phyloP scores from a whole-genome alignment of 2,329 filamentous ascomycete genomes.

The Microthyrium microscopicum region DNA sequence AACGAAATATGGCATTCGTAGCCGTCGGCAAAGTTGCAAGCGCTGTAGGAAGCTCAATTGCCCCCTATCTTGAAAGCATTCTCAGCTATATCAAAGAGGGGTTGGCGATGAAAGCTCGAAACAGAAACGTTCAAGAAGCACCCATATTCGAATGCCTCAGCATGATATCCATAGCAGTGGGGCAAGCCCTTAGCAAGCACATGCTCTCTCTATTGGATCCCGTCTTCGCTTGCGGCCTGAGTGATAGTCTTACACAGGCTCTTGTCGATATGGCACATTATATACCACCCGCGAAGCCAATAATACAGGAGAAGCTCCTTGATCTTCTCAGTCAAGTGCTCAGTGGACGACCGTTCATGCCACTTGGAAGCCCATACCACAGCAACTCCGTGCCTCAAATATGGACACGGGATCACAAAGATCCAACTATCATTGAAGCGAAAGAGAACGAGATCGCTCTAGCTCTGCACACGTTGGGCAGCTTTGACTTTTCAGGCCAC shows the following conservation, averaged over 20 bases:
- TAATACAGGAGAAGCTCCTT: constrained; percentile 82
- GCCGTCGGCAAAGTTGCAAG: constrained; percentile 95
- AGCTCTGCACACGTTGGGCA: constrained; percentile 87
- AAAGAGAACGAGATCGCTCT: constrained; percentile 79
- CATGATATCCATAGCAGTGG: constrained; percentile 84
- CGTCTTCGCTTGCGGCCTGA: constrained; percentile 92
- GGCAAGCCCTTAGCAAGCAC: constrained; percentile 93
- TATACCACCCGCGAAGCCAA: constrained; percentile 82
- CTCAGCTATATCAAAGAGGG: constrained; percentile 87
- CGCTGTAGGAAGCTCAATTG: constrained; percentile 87
- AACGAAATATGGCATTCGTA: constrained; percentile 83
- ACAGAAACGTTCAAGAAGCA: constrained; percentile 42
- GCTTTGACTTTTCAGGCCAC: constrained; percentile 81
- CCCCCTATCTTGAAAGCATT: constrained; percentile 86
- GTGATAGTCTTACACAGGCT: constrained; percentile 83
- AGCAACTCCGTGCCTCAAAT: constrained; percentile 67
- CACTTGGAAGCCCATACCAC: constrained; percentile 78
- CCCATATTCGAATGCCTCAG: constrained; percentile 97
- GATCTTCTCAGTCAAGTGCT: constrained; percentile 92
- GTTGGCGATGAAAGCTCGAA: constrained; percentile 54
- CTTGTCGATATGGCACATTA: constrained; percentile 98
- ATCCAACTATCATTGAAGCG: constrained; percentile 62
- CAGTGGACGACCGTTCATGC: constrained; percentile 81
- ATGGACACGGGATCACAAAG: constrained; percentile 74
- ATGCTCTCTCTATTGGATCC: constrained; percentile 91